phyloP scores from a whole-genome alignment of 352 stramenopile genomes.

The Pythium folliculosum region DNA sequence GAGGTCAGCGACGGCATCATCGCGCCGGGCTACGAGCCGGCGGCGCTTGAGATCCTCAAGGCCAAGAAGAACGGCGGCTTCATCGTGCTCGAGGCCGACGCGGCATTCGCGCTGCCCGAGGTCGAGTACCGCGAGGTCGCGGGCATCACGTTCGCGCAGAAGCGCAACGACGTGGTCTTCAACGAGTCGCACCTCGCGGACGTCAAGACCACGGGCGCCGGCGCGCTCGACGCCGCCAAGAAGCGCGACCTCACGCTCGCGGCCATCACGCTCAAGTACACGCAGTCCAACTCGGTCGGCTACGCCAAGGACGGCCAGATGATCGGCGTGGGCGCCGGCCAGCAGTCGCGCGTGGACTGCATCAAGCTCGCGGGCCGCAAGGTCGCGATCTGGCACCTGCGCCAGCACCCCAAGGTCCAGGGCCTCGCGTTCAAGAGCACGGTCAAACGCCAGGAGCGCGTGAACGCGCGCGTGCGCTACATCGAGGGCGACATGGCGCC shows the following conservation, averaged over 20 bases:
- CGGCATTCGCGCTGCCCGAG: slow-evolving; percentile 90
- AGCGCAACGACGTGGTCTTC: slow-evolving; percentile 97
- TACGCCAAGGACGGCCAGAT: slow-evolving; percentile 99
- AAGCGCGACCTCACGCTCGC: slow-evolving; percentile 98
- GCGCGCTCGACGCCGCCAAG: slow-evolving; percentile 88
- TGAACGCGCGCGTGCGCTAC: slow-evolving; percentile 99
- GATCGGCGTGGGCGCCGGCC: slow-evolving; percentile 99
- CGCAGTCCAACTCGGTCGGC: slow-evolving; percentile 98
- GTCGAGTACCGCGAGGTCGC: slow-evolving; percentile 99
- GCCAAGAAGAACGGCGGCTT: slow-evolving; percentile 99
- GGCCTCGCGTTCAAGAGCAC: slow-evolving; percentile 96
- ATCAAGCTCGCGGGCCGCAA: slow-evolving; percentile 99
- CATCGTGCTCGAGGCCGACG: slow-evolving; percentile 97
- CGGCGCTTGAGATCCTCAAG: slow-evolving; percentile 97
- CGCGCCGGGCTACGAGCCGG: slow-evolving; percentile 97
- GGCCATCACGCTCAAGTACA: slow-evolving; percentile 99
- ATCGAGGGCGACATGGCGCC: slow-evolving; percentile 99
- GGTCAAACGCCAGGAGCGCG: slow-evolving; percentile 98
- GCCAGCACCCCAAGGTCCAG: slow-evolving; percentile 97
- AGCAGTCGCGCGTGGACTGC: slow-evolving; percentile 99
- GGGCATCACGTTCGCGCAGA: slow-evolving; percentile 98
- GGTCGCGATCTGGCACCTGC: slow-evolving; percentile 97
- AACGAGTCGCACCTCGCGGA: slow-evolving; percentile 92
- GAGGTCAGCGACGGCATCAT: slow-evolving; percentile 99
- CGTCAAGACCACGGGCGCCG: slow-evolving; percentile 89